Conservation (phyloP, 225 moss, liverwort and hornwort genomes). For the Ulota crispa region DNA sequence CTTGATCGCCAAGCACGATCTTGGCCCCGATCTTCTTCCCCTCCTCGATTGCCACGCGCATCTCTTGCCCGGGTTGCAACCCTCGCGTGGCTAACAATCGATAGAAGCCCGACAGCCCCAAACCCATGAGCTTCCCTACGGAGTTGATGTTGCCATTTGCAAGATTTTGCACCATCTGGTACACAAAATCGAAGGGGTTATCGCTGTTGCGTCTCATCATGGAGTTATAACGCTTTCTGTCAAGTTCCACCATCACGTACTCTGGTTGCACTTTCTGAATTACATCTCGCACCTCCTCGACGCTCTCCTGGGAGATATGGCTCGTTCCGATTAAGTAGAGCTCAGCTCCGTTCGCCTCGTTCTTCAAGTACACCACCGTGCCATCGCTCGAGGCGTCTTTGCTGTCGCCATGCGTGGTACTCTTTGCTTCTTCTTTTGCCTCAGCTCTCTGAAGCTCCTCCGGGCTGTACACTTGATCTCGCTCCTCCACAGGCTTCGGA, state of each 20-base stretch:
- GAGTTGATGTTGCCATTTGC: conserved; percentile 56
- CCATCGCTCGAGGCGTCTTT: conserved; percentile 46
- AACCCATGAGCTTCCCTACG: conserved; percentile 59
- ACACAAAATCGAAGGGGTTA: conserved; percentile 53
- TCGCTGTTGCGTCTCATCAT: conserved; percentile 38
- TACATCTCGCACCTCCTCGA: conserved; percentile 64
- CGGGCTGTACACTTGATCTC: conserved; percentile 38
- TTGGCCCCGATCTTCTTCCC: conserved; percentile 36
- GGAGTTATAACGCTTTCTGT: conserved; percentile 63
- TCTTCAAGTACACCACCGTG: conserved; percentile 67
- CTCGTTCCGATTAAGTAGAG: conserved; percentile 70
- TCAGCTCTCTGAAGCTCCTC: conserved; percentile 36
- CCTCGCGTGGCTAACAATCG: conserved; percentile 54
- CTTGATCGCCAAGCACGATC: conserved; percentile 37
- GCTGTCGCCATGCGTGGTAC: neutral
- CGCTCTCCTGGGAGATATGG: conserved; percentile 65
- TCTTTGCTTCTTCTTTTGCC: conserved; percentile 26
- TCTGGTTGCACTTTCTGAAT: conserved; percentile 67
- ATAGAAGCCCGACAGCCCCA: conserved; percentile 63
- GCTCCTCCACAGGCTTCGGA: conserved; percentile 24
- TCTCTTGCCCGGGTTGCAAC: conserved; percentile 65
- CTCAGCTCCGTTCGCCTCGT: conserved; percentile 70
- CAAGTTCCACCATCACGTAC: conserved; percentile 80
- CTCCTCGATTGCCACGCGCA: conserved; percentile 37
- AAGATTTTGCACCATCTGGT: conserved; percentile 56